Evolutionary conservation across 352 stramenopile species (phyloP).

Genomic region (Globisporangium polare): DNA sequence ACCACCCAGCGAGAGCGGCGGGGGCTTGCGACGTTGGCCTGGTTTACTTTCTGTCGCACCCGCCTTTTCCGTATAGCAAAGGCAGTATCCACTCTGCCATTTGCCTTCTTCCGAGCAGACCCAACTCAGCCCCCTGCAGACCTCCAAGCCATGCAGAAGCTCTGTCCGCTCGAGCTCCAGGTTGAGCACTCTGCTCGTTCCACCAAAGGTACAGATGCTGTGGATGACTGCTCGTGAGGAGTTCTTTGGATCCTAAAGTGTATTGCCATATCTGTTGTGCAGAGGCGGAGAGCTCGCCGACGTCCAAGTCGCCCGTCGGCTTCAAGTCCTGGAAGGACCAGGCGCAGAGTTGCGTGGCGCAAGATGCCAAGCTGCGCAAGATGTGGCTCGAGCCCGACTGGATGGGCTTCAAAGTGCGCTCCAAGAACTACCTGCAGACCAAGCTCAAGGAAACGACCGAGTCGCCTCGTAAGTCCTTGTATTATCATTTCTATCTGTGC

Average conservation of each 20-base stretch:
- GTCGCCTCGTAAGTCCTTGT: constrained; percentile 43
- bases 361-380: constrained; percentile 43
- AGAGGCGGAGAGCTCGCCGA: constrained; percentile 15
- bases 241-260: background rate
- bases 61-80: background rate
- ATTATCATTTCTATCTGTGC: background rate
- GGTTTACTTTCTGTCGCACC: background rate
- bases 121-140: background rate
- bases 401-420: constrained; percentile 60
- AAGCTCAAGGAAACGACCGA: constrained; percentile 59
- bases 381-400: constrained; percentile 74
- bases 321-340: constrained; percentile 47
- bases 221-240: background rate
- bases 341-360: constrained; percentile 38
- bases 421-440: constrained; percentile 67
- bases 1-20: background rate
- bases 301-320: constrained; percentile 22
- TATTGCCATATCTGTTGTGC: background rate
- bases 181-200: constrained; percentile 4
- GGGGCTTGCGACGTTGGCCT: too few species aligned
- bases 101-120: background rate
- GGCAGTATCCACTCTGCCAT: background rate
- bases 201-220: constrained; percentile 2
- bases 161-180: constrained; percentile 15
- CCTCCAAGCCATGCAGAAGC: constrained; percentile 8